Evolutionary conservation across 805 yeast species (phyloP).

Genomic region (Lipomyces spencermartinsiae): DNA sequence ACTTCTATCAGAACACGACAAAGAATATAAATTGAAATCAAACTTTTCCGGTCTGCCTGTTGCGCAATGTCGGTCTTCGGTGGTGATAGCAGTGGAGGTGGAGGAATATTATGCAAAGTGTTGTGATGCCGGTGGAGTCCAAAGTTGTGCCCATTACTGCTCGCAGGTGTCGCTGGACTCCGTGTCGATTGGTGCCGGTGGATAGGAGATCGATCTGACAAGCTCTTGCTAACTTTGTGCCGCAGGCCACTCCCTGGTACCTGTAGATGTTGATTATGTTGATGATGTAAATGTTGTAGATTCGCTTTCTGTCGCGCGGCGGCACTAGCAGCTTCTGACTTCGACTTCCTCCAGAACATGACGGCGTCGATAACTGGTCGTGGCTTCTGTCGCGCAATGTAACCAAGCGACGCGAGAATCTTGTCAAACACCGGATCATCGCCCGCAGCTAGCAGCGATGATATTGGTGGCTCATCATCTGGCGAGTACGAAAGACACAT

Average conservation of each 20-base stretch:
- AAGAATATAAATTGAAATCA: slow-evolving; percentile 83
- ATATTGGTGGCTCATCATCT: slow-evolving; percentile 77
- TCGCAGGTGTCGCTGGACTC: slow-evolving; percentile 13
- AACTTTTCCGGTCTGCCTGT: slow-evolving; percentile 83
- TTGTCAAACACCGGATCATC: slow-evolving; percentile 85
- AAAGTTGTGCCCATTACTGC: slow-evolving; percentile 10
- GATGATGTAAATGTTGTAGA: background rate
- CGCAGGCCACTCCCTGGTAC: slow-evolving; percentile 27
- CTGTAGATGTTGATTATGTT: slow-evolving; percentile 9
- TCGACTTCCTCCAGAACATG: slow-evolving; percentile 97
- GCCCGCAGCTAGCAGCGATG: slow-evolving; percentile 81
- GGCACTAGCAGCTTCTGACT: slow-evolving; percentile 77
- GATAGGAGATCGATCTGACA: slow-evolving; percentile 35
- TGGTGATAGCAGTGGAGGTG: slow-evolving; percentile 4
- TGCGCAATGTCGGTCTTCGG: slow-evolving; percentile 63
- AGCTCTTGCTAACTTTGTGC: slow-evolving; percentile 34
- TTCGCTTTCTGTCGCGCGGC: slow-evolving; percentile 39
- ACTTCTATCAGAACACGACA: slow-evolving; percentile 93
- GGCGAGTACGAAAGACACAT: slow-evolving; percentile 69
- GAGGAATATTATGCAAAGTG: slow-evolving; percentile 3
- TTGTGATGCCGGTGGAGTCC: slow-evolving; percentile 26
- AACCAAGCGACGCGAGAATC: slow-evolving; percentile 84
- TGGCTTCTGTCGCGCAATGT: slow-evolving; percentile 86
- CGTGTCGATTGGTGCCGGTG: slow-evolving; percentile 15
- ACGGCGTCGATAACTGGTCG: slow-evolving; percentile 96